These are phyloP conservation scores for Rhodotorula mucilaginosa DNA, from an alignment of 1,284 basidiomycete genomes.

Conservation along the genomic window DNA sequence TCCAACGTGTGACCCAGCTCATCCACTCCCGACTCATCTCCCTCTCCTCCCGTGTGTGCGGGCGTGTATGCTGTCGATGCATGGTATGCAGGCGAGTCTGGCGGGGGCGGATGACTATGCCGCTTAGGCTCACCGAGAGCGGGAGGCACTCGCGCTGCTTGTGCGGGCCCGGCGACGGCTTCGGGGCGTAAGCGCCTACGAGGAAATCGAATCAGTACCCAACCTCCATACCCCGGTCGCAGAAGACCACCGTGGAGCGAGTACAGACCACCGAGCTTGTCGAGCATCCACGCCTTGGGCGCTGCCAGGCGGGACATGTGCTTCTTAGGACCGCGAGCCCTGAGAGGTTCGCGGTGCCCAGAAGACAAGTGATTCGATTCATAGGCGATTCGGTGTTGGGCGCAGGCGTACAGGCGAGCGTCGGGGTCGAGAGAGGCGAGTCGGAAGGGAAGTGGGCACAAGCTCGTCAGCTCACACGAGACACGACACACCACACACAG, in stretches of 20 bases:
- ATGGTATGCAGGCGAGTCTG: background rate
- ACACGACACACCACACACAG: background rate
- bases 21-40: background rate
- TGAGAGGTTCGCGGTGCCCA: background rate
- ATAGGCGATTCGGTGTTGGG: background rate
- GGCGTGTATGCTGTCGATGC: background rate
- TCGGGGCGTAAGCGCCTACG: slow-evolving; percentile 29
- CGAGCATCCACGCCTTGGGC: slow-evolving; percentile 99
- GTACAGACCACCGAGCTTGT: slow-evolving; percentile 94
- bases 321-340: slow-evolving; percentile 82
- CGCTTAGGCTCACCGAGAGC: slow-evolving; percentile 47
- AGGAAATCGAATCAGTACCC: background rate
- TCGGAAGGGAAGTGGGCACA: background rate
- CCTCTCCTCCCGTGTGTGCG: background rate
- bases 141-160: slow-evolving; percentile 94
- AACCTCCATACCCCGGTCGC: background rate
- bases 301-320: slow-evolving; percentile 97
- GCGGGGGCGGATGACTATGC: background rate
- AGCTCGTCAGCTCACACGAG: background rate
- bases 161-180: slow-evolving; percentile 78
- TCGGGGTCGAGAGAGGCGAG: background rate
- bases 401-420: background rate
- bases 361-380: too few species aligned
- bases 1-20: background rate
- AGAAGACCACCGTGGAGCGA: background rate